Percentiles rank a stretch among this genome's conserved stretches.
Conservation (phyloP, 768 basidiomycete species). For the Pholiota microspora region DNA sequence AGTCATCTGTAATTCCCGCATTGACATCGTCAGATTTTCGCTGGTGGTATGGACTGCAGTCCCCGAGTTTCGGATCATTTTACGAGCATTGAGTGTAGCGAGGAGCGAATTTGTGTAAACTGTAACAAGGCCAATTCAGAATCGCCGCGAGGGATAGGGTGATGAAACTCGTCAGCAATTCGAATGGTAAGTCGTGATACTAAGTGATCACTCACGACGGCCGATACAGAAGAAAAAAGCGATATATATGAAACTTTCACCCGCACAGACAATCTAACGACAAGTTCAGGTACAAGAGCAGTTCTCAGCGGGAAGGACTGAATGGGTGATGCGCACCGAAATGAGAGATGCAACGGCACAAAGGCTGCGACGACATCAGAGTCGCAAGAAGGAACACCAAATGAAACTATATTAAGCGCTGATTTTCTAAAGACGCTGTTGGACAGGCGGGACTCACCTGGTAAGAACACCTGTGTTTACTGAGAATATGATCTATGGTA, state of each 20-base stretch:
- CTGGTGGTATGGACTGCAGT: constrained; percentile 40
- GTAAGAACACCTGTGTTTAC: constrained; percentile 42
- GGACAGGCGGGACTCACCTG: constrained; percentile 24
- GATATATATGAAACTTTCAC: constrained; percentile 53
- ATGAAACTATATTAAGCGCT: background rate
- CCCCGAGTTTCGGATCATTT: constrained; percentile 39
- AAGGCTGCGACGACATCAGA: constrained; percentile 29
- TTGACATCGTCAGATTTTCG: constrained; percentile 37
- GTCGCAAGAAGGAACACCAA: background rate
- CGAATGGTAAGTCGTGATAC: background rate
- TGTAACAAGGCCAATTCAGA: constrained; percentile 13
- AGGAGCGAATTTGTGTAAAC: constrained; percentile 64
- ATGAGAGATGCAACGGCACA: constrained; percentile 57
- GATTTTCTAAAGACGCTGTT: background rate
- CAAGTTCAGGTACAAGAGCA: background rate
- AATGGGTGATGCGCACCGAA: constrained; percentile 33
- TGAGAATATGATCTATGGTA: constrained; percentile 38
- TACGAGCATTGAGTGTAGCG: constrained; percentile 56
- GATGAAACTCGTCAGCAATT: background rate
- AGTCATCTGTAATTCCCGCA: constrained; percentile 37
- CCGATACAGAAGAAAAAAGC: constrained; percentile 61
- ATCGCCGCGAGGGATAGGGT: background rate
- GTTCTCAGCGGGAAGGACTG: background rate
- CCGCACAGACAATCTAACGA: constrained; percentile 44
- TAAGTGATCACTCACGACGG: constrained; percentile 39